Conservation (phyloP, 1,139 yeast genomes). For the Yamadazyma trypodendri region DNA sequence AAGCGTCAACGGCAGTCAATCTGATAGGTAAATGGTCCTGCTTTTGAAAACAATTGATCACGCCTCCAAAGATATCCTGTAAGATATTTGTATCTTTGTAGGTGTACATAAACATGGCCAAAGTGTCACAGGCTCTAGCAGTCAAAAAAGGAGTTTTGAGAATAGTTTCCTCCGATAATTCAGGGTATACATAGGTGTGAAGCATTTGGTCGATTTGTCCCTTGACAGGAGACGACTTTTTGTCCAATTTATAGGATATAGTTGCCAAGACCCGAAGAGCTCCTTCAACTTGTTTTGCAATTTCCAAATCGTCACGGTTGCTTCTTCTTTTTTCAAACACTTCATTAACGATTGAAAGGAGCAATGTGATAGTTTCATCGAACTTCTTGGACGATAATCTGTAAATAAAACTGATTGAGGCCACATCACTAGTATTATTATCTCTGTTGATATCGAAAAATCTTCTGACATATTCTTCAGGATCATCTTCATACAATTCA, state of each 20-base stretch:
- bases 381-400: constrained; percentile 48
- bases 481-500: constrained; percentile 69
- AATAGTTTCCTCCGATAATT: constrained; percentile 34
- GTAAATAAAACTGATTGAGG: constrained; percentile 74
- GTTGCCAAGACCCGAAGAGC: constrained; percentile 51
- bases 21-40: constrained; percentile 49
- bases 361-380: constrained; percentile 37
- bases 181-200: constrained; percentile 47
- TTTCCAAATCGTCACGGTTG: constrained; percentile 26
- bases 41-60: constrained; percentile 42
- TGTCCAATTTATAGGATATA: constrained; percentile 42
- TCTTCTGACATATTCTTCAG: constrained; percentile 71
- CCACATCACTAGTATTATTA: constrained; percentile 73
- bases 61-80: constrained; percentile 45
- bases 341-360: constrained; percentile 50
- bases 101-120: constrained; percentile 44
- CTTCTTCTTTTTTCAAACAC: constrained; percentile 45
- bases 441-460: constrained; percentile 71
- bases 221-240: constrained; percentile 38
- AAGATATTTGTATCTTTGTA: constrained; percentile 42
- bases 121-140: constrained; percentile 56
- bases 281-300: constrained; percentile 48
- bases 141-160: constrained; percentile 46
- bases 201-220: constrained; percentile 49
- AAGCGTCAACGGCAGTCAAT: constrained; percentile 55